Evolutionary conservation across 1,284 basidiomycete species (phyloP), one percentile per base, ranked within the genome.

Genomic region (Vanrija humicola): DNA sequence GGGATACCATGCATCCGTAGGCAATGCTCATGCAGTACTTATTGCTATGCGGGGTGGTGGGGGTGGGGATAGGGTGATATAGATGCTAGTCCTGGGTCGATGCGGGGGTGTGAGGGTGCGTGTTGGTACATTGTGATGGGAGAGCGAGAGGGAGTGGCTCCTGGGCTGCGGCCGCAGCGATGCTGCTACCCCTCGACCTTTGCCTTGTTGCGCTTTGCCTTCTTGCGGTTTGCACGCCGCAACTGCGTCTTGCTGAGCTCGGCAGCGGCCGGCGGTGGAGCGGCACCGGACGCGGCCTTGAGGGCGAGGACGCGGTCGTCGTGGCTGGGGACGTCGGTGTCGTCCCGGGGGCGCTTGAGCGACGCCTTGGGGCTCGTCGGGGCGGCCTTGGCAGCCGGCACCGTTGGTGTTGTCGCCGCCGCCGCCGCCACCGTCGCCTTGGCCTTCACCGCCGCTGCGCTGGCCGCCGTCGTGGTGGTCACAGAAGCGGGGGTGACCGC

Each of bases 1-100:
- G 25, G 21, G 48, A 40, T 50, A 50, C 43, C 39, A 16, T 50
- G 21, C 38, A 50, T 43, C 18, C 34, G 34, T 34, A 42, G 48
- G 25, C 39, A 25, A 50, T 50, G 48, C 14, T 34, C 34, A 34
- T 34, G 34, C 34, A 34, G 34, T 12, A 34, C 34, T 23, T 34
- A 34, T 34, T 34, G 34, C 34, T 34, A 34, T 34, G 28, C 5
- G 34, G 34, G 29, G 29, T 34, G 29, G 29, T n/a, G n/a, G n/a
- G n/a, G n/a, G n/a, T n/a, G n/a, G 34, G 39, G 48, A 6, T 43
- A 10, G 19, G 19, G 48, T 28, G 23, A 5, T 19, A 15, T 54
- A 47, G 21, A 47, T 34, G 34, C 2, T 34, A 10, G 14, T 34
- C 10, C 7, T 1, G 34, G 34, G 34, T 14, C 10, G 34, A 34